Base-by-base conservation (phyloP, 768 basidiomycete genomes). In the Russula brevipes region DNA sequence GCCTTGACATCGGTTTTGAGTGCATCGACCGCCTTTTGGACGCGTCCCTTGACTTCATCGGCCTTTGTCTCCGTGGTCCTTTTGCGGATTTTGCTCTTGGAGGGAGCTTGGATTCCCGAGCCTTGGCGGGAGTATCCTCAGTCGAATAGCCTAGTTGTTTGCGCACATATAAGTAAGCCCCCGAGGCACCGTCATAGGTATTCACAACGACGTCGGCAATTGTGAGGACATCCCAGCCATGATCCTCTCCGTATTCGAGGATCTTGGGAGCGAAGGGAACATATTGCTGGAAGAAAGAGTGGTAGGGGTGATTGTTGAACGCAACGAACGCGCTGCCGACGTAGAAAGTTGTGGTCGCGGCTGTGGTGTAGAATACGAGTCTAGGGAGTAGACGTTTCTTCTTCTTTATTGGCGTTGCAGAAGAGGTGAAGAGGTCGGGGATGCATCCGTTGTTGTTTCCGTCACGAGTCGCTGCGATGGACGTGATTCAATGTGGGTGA, bases 221-320 rank as follows among this genome's bases (percentile, higher is more conserved):
- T 38, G 91, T 90, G 64, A 91, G 75, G 6, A 79, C 82, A 69
- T 94, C 89, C 90, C 91, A 94, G 14, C 85, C 81, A 60, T 85
- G 78, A 35, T 81, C 79, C 70, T 97, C 92, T 10, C 88, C 89
- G 70, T 85, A 93, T 62, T 94, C 88, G 45, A 95, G 79, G 74
- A 95, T 79, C 17, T 82, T 71, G 65, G 87, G 82, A 35, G 86
- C 94, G 44, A 91, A 79, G 2, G 95, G 95, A 58, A 94, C 85
- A 47, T 82, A 79, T 69, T 87, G 83, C 60, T 85, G 81, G 79
- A 97, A 97, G 72, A 96, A 81, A 67, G 95, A 89, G 71, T 89
- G 86, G 78, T 95, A 97, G 2, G 78, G 73, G 68, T 86, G 87
- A 73, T 83, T 86, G 69, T 88, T 82, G 77, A 89, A 88, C 24